These are phyloP conservation scores for Coemansia sp. DNA, from an alignment of 192 early-diverging fungal genomes.

Conservation along the genomic window DNA sequence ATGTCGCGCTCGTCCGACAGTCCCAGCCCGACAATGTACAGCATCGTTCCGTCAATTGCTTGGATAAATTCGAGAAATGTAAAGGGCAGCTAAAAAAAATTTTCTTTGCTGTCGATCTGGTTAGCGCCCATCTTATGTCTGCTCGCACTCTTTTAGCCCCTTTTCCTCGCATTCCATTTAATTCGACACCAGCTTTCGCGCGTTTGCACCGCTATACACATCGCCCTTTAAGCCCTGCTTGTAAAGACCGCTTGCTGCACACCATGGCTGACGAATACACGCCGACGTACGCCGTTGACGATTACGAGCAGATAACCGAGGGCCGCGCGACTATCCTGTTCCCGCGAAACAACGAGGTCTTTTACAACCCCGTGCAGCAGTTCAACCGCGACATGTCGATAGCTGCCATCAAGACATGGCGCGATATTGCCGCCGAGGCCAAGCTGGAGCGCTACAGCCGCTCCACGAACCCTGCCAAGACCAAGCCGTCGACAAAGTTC, in stretches of 20 bases:
- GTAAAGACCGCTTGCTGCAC: too few relatives aligned
- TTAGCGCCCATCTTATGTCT: too few relatives aligned
- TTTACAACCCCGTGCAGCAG: constrained; percentile 98
- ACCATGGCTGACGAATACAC: not conserved
- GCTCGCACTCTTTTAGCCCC: too few relatives aligned
- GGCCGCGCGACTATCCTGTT: constrained; percentile 83
- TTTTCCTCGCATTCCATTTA: too few relatives aligned
- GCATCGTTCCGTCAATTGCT: constrained; percentile 47
- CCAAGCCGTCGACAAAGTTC: constrained; percentile 22
- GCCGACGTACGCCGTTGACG: constrained; percentile 35
- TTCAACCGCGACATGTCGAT: constrained; percentile 98
- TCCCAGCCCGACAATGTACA: constrained; percentile 90
- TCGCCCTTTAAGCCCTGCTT: too few relatives aligned
- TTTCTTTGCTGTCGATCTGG: too few relatives aligned
- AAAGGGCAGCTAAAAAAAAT: too few relatives aligned
- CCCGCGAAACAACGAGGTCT: constrained; percentile 87
- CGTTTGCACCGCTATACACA: too few relatives aligned
- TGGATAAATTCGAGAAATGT: too few relatives aligned
- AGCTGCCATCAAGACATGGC: constrained; percentile 93
- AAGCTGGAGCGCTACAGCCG: constrained; percentile 57
- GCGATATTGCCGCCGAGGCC: constrained; percentile 68
- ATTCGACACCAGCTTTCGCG: too few relatives aligned
- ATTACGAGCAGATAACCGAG: constrained; percentile 68
- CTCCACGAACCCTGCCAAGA: constrained; percentile 49
- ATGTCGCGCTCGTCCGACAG: constrained; percentile 96